phyloP scores from a whole-genome alignment of 805 yeast genomes.

The Sugiyamaella valdiviana region DNA sequence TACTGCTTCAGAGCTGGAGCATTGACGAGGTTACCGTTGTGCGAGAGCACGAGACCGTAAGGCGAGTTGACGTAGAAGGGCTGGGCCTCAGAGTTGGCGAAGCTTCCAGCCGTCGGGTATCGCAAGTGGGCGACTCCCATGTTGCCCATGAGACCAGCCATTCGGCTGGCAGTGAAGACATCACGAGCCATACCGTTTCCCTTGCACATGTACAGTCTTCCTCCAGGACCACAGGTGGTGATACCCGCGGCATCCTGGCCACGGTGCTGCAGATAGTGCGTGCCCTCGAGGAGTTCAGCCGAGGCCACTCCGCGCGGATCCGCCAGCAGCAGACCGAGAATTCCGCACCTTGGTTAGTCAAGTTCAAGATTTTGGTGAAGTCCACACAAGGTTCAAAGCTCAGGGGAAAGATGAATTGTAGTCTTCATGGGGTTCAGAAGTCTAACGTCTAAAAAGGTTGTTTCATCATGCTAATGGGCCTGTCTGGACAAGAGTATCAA shows the following conservation, averaged over 20 bases:
- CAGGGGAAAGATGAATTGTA: constrained; percentile 15
- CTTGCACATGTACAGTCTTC: constrained; percentile 93
- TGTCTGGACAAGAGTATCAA: neutral
- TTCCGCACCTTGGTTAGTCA: constrained; percentile 73
- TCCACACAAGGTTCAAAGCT: neutral
- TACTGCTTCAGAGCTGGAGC: constrained; percentile 67
- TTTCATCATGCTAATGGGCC: neutral
- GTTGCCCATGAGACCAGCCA: constrained; percentile 76
- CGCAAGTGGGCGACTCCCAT: constrained; percentile 94
- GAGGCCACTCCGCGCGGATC: constrained; percentile 70
- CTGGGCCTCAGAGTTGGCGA: constrained; percentile 95
- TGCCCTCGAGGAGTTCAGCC: constrained; percentile 86
- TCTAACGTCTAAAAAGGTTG: constrained; percentile 23
- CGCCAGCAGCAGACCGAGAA: constrained; percentile 79
- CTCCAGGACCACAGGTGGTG: constrained; percentile 89
- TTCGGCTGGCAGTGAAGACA: constrained; percentile 81
- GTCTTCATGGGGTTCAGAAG: constrained; percentile 20
- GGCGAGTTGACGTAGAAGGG: constrained; percentile 98
- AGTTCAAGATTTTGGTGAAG: neutral
- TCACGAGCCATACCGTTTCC: constrained; percentile 99
- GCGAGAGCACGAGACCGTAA: constrained; percentile 83
- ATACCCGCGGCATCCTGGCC: constrained; percentile 99
- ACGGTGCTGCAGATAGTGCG: constrained; percentile 88
- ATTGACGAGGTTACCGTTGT: constrained; percentile 93
- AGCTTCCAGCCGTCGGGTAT: constrained; percentile 96